Base-by-base conservation (phyloP, 345 rosid species). In the Pseudoturritis turrita region DNA sequence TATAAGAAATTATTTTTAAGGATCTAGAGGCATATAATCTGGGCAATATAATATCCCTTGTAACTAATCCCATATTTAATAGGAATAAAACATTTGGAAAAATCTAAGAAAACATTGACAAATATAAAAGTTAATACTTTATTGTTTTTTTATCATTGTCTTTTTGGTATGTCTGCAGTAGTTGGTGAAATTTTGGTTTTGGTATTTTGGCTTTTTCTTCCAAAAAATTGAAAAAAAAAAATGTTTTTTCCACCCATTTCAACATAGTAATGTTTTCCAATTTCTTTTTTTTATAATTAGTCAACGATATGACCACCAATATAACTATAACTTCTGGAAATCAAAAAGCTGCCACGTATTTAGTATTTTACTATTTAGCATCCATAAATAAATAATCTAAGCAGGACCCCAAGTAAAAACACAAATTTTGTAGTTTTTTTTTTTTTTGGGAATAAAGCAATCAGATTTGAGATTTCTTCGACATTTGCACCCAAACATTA, bases 171-270 rank as follows among this genome's bases (percentile, higher is more conserved):
- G 67, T 22, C 17, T 59, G 56, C 62, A 51, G 29, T 68, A 75
- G 69, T 75, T 60, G 26, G 78, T 75, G 53, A 60, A 51, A 33
- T 11, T 41, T 75, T 67, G 69, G 73, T 75, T 50, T 22, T 14
- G 25, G 63, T 68, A 56, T 60, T 68, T 68, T 68, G 74, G 47
- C 47, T 12, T 74, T 47, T 54, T 64, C 41, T 45, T 31, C 18
- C 28, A 7, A 19, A 2, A 31, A 29, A 33, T 33, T 33, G 37
- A 50, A 54, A n/a, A n/a, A n/a, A n/a, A n/a, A n/a, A n/a, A 4
- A 28, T 47, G 22, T 11, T 8, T 7, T 44, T 46, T 25, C 37
- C 22, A 40, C 65, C 12, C 22, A 44, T 63, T 46, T 55, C 50
- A 54, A 65, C 11, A 36, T 43, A 57, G 43, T 35, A 10, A 73